phyloP scores from a whole-genome alignment of 2,329 filamentous ascomycete genomes.

The Ascocoryne sarcoides region DNA sequence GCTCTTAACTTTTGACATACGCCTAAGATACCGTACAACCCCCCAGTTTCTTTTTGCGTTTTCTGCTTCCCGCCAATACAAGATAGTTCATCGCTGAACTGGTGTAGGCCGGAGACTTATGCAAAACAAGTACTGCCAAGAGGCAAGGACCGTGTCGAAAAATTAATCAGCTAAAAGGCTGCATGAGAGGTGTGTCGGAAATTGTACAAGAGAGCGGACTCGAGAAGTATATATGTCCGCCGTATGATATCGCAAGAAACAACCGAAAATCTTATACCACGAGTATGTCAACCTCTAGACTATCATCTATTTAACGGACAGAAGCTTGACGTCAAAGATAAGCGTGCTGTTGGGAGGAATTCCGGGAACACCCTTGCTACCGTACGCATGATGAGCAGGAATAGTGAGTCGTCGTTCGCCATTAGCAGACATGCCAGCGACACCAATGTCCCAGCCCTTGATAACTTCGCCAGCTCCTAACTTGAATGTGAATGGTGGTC shows the following conservation, averaged over 20 bases:
- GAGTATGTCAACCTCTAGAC: background rate
- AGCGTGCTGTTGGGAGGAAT: slow-evolving; percentile 89
- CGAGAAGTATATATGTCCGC: slow-evolving; percentile 10
- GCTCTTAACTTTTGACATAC: slow-evolving; percentile 25
- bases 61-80: slow-evolving; percentile 19
- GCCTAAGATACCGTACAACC: slow-evolving; percentile 27
- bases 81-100: slow-evolving; percentile 24
- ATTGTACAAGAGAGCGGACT: slow-evolving; percentile 25
- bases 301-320: slow-evolving; percentile 65
- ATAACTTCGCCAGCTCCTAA: slow-evolving; percentile 92
- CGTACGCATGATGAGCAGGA: slow-evolving; percentile 81
- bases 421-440: slow-evolving; percentile 85
- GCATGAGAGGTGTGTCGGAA: slow-evolving; percentile 16
- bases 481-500: slow-evolving; percentile 95
- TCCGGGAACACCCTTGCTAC: slow-evolving; percentile 70
- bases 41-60: slow-evolving; percentile 26
- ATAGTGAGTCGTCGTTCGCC: slow-evolving; percentile 90
- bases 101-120: slow-evolving; percentile 27
- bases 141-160: slow-evolving; percentile 13
- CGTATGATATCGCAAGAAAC: slow-evolving; percentile 11
- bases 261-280: slow-evolving; percentile 1
- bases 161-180: slow-evolving; percentile 10
- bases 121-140: slow-evolving; percentile 20
- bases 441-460: slow-evolving; percentile 96
- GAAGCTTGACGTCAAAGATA: slow-evolving; percentile 82